Percentiles rank a stretch among this genome's conserved stretches.
These are phyloP conservation scores for Colletotrichum sublineola DNA, from an alignment of 2,329 filamentous ascomycete species.

Conservation along the genomic window DNA sequence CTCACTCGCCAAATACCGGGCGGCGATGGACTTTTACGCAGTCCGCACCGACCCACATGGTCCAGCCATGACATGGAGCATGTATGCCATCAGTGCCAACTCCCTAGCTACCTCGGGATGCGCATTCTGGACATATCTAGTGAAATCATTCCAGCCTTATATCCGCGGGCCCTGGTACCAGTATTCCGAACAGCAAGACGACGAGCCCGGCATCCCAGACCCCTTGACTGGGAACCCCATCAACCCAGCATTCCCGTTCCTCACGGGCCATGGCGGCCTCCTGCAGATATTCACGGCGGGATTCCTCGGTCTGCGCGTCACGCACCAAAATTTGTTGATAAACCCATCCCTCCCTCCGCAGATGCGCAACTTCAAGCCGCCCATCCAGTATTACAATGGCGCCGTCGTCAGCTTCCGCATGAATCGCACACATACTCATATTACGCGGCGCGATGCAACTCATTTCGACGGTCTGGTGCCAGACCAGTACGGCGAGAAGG, in stretches of 20 bases:
- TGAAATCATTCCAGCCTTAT: conserved; percentile 74
- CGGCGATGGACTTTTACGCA: conserved; percentile 46
- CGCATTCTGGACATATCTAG: conserved; percentile 75
- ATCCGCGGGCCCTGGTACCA: conserved; percentile 77
- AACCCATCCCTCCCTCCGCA: conserved; percentile 71
- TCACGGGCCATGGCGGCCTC: conserved; percentile 79
- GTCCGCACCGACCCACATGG: conserved; percentile 64
- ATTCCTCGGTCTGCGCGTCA: conserved; percentile 74
- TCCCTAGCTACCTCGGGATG: conserved; percentile 76
- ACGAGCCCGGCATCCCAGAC: conserved; percentile 70
- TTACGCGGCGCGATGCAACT: conserved; percentile 33
- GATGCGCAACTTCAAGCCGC: conserved; percentile 64
- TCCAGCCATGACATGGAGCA: conserved; percentile 80
- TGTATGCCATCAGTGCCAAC: conserved; percentile 76
- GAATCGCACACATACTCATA: conserved; percentile 46
- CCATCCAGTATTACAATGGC: conserved; percentile 49
- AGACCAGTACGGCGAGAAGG: conserved; percentile 10
- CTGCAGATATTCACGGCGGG: conserved; percentile 76
- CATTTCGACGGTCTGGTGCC: conserved; percentile 21
- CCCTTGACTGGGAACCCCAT: conserved; percentile 57
- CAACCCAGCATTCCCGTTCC: conserved; percentile 78
- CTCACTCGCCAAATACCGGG: conserved; percentile 48
- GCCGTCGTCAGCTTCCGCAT: conserved; percentile 46
- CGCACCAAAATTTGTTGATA: conserved; percentile 71
- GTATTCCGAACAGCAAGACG: conserved; percentile 76